Conservation (phyloP, 2,329 filamentous ascomycete genomes). For the Colletotrichum navitas region DNA sequence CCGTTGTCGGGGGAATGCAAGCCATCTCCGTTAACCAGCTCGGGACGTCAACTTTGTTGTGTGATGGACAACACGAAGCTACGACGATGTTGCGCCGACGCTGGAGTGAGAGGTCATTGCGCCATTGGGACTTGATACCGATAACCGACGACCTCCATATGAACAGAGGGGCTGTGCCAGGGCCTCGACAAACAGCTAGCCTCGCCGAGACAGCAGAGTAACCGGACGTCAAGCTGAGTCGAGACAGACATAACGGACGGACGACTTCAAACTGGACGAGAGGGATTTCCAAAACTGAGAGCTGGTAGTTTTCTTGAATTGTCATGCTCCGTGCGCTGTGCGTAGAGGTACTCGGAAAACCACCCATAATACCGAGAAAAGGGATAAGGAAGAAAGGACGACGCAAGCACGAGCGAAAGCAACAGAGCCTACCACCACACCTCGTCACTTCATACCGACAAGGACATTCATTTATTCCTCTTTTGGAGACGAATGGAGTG, state of each 20-base stretch:
- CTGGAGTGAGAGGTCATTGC: constrained; percentile 10
- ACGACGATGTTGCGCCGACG: constrained; percentile 5
- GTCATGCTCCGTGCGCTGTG: constrained; percentile 17
- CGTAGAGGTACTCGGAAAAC: background rate
- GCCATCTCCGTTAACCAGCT: background rate
- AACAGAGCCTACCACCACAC: background rate
- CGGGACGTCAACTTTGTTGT: background rate
- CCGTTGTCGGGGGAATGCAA: constrained; percentile 21
- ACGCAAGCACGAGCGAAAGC: constrained; percentile 5
- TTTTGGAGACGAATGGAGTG: background rate
- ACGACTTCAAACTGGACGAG: constrained; percentile 16
- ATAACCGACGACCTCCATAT: constrained; percentile 3
- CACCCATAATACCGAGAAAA: background rate
- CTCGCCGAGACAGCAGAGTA: constrained; percentile 12
- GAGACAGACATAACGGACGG: background rate
- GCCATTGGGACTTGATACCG: background rate
- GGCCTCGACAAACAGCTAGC: constrained; percentile 16
- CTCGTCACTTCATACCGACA: constrained; percentile 8
- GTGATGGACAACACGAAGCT: constrained; percentile 2
- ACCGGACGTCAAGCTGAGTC: constrained; percentile 1
- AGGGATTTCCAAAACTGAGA: background rate
- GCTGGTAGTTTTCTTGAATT: constrained; percentile 16
- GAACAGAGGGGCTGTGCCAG: constrained; percentile 19
- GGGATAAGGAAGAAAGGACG: constrained; percentile 10
- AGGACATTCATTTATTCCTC: background rate